A percentile compares a stretch with the other conserved stretches of the same genome.
Evolutionary conservation across 2,329 filamentous ascomycete species (phyloP).

Genomic region (Apiospora saccharicola): DNA sequence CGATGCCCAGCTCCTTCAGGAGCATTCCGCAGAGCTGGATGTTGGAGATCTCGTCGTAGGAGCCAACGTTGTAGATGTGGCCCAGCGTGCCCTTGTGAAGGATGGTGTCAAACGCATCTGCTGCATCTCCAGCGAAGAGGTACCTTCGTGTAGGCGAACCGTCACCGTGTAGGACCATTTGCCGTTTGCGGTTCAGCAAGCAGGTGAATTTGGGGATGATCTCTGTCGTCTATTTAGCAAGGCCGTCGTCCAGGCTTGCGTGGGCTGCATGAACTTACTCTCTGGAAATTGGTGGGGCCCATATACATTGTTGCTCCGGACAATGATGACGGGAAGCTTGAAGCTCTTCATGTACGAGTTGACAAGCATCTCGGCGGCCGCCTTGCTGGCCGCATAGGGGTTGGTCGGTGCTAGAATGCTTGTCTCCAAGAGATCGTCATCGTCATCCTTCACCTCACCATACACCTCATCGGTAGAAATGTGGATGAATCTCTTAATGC

Average conservation of each 20-base stretch:
- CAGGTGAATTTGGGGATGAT: conserved; percentile 85
- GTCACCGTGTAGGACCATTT: conserved; percentile 78
- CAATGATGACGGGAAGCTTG: conserved; percentile 80
- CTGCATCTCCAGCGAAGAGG: conserved; percentile 80
- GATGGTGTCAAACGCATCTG: conserved; percentile 84
- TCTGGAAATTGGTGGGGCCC: conserved; percentile 85
- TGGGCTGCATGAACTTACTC: conserved; percentile 60
- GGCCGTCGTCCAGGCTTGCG: background rate
- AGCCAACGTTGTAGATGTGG: conserved; percentile 84
- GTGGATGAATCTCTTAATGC: conserved; percentile 78
- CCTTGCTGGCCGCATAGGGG: conserved; percentile 82
- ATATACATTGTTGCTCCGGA: conserved; percentile 86
- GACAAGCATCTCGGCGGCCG: conserved; percentile 85
- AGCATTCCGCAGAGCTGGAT: conserved; percentile 71
- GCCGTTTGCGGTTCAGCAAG: conserved; percentile 70
- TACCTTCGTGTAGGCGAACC: conserved; percentile 79
- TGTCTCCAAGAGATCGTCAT: conserved; percentile 75
- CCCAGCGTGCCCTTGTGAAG: conserved; percentile 78
- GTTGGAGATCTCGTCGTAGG: conserved; percentile 80
- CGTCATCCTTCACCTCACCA: conserved; percentile 77
- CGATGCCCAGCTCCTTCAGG: conserved; percentile 67
- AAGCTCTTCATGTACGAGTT: conserved; percentile 87
- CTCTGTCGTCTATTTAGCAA: conserved; percentile 57
- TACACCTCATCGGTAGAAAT: conserved; percentile 89
- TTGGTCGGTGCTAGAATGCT: conserved; percentile 82